Conservation (phyloP, 257 asterid species). For the Primulina tabacum region DNA sequence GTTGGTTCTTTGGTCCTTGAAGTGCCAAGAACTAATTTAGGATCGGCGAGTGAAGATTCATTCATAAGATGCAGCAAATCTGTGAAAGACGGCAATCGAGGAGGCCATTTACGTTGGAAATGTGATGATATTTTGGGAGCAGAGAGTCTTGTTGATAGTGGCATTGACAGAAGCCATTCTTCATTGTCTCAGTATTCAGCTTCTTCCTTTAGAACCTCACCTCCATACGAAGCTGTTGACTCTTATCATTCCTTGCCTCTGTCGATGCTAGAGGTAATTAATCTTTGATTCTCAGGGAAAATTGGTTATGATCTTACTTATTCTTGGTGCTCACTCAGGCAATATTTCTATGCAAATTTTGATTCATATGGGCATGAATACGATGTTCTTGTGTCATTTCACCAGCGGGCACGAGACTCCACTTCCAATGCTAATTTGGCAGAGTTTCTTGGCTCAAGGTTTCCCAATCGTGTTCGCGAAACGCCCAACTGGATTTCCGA, state of each 20-base stretch:
- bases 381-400: constrained; percentile 17
- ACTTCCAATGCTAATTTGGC: constrained; percentile 32
- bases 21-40: constrained; percentile 26
- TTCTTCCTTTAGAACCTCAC: constrained; percentile 50
- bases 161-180: constrained; percentile 68
- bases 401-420: constrained; percentile 46
- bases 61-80: constrained; percentile 15
- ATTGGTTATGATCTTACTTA: neutral
- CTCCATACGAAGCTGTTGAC: constrained; percentile 41
- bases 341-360: neutral
- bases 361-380: neutral
- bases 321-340: neutral
- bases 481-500: constrained; percentile 68
- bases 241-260: constrained; percentile 78
- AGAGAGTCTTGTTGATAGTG: constrained; percentile 45
- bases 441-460: constrained; percentile 33
- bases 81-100: constrained; percentile 26
- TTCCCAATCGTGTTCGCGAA: constrained; percentile 36
- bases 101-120: constrained; percentile 14
- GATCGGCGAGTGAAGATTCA: constrained; percentile 27
- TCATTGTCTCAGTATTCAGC: constrained; percentile 73
- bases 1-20: constrained; percentile 21
- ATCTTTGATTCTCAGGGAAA: neutral
- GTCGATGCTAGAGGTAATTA: constrained; percentile 79
- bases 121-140: constrained; percentile 38